Evolutionary conservation across 2,329 filamentous ascomycete genomes (phyloP).

Genomic region (Fusarium xylarioides): DNA sequence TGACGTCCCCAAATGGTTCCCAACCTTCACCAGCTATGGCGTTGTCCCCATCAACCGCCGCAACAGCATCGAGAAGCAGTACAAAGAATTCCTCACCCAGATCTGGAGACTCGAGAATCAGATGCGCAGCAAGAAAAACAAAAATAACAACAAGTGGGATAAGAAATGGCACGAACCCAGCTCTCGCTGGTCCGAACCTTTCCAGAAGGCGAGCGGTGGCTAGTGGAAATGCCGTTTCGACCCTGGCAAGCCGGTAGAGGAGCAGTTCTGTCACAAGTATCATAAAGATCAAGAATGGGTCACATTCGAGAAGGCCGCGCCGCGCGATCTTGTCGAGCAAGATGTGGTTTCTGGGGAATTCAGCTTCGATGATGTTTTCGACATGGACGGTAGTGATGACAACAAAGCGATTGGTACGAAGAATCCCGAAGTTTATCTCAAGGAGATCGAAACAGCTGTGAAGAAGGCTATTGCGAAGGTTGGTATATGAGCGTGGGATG

Average conservation of each 20-base stretch:
- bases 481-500: not conserved
- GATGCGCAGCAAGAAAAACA: not conserved
- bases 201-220: slow-evolving; percentile 35
- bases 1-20: slow-evolving; percentile 34
- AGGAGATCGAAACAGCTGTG: slow-evolving; percentile 11
- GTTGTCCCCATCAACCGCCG: slow-evolving; percentile 17
- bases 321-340: not conserved
- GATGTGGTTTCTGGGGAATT: not conserved
- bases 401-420: not conserved
- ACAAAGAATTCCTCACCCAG: slow-evolving; percentile 28
- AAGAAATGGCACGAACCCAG: slow-evolving; percentile 35
- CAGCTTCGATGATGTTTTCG: slow-evolving; percentile 17
- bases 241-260: slow-evolving; percentile 17
- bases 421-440: slow-evolving; percentile 4
- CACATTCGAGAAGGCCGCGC: not conserved
- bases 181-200: slow-evolving; percentile 24
- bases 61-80: slow-evolving; percentile 8
- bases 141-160: slow-evolving; percentile 21
- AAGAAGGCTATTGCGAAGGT: slow-evolving; percentile 29
- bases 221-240: slow-evolving; percentile 43
- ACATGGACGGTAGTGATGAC: not conserved
- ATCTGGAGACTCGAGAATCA: slow-evolving; percentile 27
- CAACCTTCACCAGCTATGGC: slow-evolving; percentile 13
- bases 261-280: slow-evolving; percentile 30
- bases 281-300: not conserved